Evolutionary conservation across 129 eudicot species (phyloP).

Genomic region (Helianthus annuus): DNA sequence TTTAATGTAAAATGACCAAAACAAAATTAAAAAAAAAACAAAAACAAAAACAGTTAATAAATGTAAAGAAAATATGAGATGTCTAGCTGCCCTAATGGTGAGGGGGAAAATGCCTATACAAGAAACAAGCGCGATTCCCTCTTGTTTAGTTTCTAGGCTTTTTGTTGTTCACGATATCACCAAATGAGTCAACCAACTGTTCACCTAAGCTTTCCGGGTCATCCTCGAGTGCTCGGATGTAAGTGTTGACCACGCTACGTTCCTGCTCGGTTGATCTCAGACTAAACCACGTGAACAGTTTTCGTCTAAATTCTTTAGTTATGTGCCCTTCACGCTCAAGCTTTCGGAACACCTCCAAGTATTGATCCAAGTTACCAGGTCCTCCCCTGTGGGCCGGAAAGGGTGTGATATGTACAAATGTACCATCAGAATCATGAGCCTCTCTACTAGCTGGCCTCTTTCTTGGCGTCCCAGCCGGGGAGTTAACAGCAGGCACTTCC

Average conservation of each 20-base stretch:
- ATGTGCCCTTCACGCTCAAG: slow-evolving; percentile 73
- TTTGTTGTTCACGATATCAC: slow-evolving; percentile 64
- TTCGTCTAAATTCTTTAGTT: slow-evolving; percentile 65
- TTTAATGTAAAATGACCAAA: slow-evolving; percentile 18
- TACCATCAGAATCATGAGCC: slow-evolving; percentile 63
- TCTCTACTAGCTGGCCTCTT: slow-evolving; percentile 61
- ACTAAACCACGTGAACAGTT: slow-evolving; percentile 84
- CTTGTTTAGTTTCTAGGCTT: slow-evolving; percentile 44
- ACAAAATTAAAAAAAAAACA: neutral
- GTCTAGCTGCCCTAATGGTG: neutral
- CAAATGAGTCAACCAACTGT: slow-evolving; percentile 81
- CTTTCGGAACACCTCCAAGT: slow-evolving; percentile 68
- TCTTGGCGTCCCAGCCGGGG: slow-evolving; percentile 32
- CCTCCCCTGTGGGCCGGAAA: slow-evolving; percentile 21
- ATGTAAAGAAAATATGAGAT: slow-evolving; percentile 15
- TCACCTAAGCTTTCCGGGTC: slow-evolving; percentile 86
- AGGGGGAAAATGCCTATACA: slow-evolving; percentile 8
- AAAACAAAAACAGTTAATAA: neutral
- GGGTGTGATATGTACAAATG: slow-evolving; percentile 59
- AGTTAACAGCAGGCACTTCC: slow-evolving; percentile 61
- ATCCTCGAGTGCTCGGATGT: slow-evolving; percentile 61
- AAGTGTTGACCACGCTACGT: slow-evolving; percentile 81
- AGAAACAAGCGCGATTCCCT: neutral
- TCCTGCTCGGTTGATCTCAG: slow-evolving; percentile 84
- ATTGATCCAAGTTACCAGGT: slow-evolving; percentile 52